Conservation (phyloP, 208 protist genomes). For the Trypanosomatidae sp. region DNA sequence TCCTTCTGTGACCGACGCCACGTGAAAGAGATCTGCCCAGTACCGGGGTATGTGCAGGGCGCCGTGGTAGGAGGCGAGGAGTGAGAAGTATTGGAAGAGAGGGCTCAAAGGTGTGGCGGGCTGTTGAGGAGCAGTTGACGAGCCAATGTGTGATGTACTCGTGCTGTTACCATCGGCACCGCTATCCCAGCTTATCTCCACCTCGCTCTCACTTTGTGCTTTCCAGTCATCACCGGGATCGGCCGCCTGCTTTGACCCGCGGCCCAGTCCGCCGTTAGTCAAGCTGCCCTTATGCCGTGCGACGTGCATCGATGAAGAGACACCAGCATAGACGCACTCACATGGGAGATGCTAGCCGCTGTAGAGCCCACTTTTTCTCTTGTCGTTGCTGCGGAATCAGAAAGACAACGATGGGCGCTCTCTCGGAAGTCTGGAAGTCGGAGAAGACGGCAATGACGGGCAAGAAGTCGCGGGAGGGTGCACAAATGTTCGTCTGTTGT, state of each 20-base stretch:
- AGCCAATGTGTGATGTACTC: not conserved
- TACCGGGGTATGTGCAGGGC: constrained; percentile 11
- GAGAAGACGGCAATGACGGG: not conserved
- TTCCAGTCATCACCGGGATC: not conserved
- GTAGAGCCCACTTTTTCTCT: not conserved
- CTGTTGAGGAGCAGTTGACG: not conserved
- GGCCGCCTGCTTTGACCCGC: not conserved
- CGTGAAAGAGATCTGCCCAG: constrained; percentile 13
- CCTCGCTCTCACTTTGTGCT: not conserved
- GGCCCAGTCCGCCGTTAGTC: not conserved
- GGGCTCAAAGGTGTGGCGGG: not conserved
- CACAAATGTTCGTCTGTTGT: not conserved
- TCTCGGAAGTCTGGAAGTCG: not conserved
- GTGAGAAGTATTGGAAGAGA: constrained; percentile 21
- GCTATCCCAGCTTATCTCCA: not conserved
- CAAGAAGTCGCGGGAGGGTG: not conserved
- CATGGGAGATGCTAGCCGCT: not conserved
- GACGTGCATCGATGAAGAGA: not conserved
- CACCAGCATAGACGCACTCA: not conserved
- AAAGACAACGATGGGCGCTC: not conserved
- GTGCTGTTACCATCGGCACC: not conserved
- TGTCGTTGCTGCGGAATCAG: not conserved
- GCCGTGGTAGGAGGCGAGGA: constrained; percentile 24
- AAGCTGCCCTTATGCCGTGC: not conserved
- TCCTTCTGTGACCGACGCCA: not conserved